A percentile compares a stretch with the other conserved stretches of the same genome.
Conservation (phyloP, 352 stramenopile genomes). For the Globisporangium takayamanum region DNA sequence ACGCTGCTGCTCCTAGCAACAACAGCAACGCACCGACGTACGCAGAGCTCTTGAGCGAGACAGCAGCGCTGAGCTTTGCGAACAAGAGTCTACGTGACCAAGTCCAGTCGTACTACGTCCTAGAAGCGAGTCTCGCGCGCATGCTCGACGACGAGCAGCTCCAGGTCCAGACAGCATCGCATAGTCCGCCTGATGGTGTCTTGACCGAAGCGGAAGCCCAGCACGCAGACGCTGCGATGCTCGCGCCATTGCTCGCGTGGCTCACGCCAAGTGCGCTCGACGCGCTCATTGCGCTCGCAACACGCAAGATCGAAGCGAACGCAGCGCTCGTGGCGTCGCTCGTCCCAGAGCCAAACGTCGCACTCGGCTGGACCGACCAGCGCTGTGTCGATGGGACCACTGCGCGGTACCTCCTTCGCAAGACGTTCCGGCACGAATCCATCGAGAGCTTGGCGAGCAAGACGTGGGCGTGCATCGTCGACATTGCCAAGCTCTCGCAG, state of each 20-base stretch:
- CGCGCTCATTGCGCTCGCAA: slow-evolving; percentile 9
- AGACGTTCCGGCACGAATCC: slow-evolving; percentile 22
- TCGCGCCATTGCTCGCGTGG: slow-evolving; percentile 15
- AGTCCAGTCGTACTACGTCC: slow-evolving; percentile 11
- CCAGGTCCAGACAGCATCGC: not conserved
- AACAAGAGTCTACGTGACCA: slow-evolving; percentile 16
- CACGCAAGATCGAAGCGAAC: slow-evolving; percentile 20
- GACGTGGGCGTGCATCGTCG: slow-evolving; percentile 24
- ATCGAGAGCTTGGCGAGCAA: slow-evolving; percentile 15
- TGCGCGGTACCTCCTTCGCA: slow-evolving; percentile 30
- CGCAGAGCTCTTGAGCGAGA: slow-evolving; percentile 14
- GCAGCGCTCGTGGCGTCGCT: slow-evolving; percentile 16
- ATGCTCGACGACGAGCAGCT: slow-evolving; percentile 8
- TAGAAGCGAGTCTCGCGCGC: slow-evolving; percentile 9
- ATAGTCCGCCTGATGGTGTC: not conserved
- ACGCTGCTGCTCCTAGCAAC: not conserved
- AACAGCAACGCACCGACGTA: not conserved
- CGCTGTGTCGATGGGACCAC: slow-evolving; percentile 20
- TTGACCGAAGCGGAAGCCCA: slow-evolving; percentile 9
- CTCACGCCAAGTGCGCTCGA: slow-evolving; percentile 5
- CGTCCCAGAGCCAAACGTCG: slow-evolving; percentile 19
- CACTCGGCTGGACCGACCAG: slow-evolving; percentile 35
- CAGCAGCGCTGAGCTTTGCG: slow-evolving; percentile 13
- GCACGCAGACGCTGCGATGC: slow-evolving; percentile 12
- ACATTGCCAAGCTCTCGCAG: slow-evolving; percentile 14